A percentile compares a stretch with the other conserved stretches of the same genome.
phyloP scores from a whole-genome alignment of 805 yeast species.

The Candida maltosa region DNA sequence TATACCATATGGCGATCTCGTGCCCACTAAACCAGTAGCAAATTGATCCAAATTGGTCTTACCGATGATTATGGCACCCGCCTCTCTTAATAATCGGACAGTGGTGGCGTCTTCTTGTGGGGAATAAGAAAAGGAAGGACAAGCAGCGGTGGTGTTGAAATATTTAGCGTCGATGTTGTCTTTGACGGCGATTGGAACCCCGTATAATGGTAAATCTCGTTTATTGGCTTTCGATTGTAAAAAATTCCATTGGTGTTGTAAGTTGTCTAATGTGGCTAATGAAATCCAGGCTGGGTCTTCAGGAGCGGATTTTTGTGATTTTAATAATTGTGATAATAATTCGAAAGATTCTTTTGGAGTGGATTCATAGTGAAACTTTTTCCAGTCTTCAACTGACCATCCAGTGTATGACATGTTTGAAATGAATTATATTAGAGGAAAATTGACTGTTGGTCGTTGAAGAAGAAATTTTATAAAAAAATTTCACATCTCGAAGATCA shows the following conservation, averaged over 20 bases:
- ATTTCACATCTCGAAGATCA: too few relatives aligned
- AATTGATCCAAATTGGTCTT: slow-evolving; percentile 95
- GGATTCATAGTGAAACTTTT: slow-evolving; percentile 57
- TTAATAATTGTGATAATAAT: slow-evolving; percentile 42
- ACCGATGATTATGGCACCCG: slow-evolving; percentile 92
- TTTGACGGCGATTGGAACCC: slow-evolving; percentile 93
- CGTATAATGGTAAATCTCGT: slow-evolving; percentile 65
- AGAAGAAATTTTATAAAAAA: too few relatives aligned
- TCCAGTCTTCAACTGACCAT: slow-evolving; percentile 84
- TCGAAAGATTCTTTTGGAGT: slow-evolving; percentile 60
- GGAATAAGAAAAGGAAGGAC: slow-evolving; percentile 74
- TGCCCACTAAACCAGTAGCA: slow-evolving; percentile 96
- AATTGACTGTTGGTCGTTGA: too few relatives aligned
- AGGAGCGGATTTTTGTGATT: slow-evolving; percentile 44
- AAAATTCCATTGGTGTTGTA: slow-evolving; percentile 74
- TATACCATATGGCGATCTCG: slow-evolving; percentile 91
- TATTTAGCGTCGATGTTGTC: slow-evolving; percentile 90
- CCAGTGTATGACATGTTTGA: slow-evolving; percentile 38
- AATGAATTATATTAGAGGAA: not conserved
- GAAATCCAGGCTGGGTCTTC: slow-evolving; percentile 93
- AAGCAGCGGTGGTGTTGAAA: slow-evolving; percentile 89
- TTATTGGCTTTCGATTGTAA: slow-evolving; percentile 62
- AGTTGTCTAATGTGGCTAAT: slow-evolving; percentile 56
- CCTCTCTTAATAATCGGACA: slow-evolving; percentile 68
- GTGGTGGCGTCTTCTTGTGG: slow-evolving; percentile 75